A percentile compares a stretch with the other conserved stretches of the same genome.
These are phyloP conservation scores for Beverwykella pulmonaria DNA, from an alignment of 495 filamentous ascomycete genomes.

Conservation along the genomic window DNA sequence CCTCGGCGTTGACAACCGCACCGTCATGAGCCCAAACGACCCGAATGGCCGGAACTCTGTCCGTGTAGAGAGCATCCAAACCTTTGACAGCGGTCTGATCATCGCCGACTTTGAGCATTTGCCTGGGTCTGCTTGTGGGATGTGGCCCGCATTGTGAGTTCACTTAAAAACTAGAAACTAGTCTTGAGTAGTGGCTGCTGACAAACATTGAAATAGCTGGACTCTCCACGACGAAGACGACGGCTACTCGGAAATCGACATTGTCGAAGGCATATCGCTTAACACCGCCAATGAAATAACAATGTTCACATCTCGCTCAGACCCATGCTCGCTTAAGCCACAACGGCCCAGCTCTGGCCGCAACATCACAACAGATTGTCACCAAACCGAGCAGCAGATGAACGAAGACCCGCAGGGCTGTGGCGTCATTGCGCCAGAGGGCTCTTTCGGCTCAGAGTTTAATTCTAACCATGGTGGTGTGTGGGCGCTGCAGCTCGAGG, in stretches of 20 bases:
- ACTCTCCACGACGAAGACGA: neutral
- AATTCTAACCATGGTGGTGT: conserved; percentile 61
- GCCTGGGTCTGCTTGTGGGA: conserved; percentile 41
- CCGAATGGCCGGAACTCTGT: conserved; percentile 37
- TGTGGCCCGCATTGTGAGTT: conserved; percentile 31
- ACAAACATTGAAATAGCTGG: conserved; percentile 3
- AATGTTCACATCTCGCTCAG: conserved; percentile 65
- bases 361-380: conserved; percentile 44
- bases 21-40: conserved; percentile 28
- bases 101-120: conserved; percentile 43
- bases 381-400: conserved; percentile 39
- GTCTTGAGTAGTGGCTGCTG: conserved; percentile 58
- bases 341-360: neutral
- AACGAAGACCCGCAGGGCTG: conserved; percentile 60
- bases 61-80: conserved; percentile 35
- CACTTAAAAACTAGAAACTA: too few relatives aligned
- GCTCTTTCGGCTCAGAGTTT: conserved; percentile 24
- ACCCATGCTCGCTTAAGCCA: conserved; percentile 52
- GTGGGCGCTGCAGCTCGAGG: conserved; percentile 77
- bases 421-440: conserved; percentile 46
- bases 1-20: conserved; percentile 39
- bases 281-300: conserved; percentile 67
- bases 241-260: conserved; percentile 58
- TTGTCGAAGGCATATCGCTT: conserved; percentile 82
- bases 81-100: conserved; percentile 42